Evolutionary conservation across 2,329 filamentous ascomycete genomes (phyloP), one percentile per base, ranked within the genome.

Genomic region (Penicillium hesseltinei): DNA sequence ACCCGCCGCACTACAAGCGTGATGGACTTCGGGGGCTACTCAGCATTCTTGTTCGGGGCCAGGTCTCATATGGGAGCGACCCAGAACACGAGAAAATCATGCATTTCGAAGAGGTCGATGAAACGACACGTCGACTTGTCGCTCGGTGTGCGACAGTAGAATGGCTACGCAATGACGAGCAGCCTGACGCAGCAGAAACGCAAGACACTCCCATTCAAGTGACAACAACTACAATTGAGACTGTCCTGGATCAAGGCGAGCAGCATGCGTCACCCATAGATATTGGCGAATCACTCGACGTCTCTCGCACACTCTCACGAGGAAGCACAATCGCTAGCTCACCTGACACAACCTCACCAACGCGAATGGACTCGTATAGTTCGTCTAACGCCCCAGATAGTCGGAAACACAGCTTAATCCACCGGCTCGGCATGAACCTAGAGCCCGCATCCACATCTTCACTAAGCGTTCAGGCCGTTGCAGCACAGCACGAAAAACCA

Each of bases 1-100:
- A 90, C 52, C 88, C 92, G 21, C 91, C 91, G 1, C 87, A 96
- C 71, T 97, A 99, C 81, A 99, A 97, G 73, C 86, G 87, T 31
- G 85, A 92, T 42, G 93, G 97, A 71, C 84, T 99, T 40, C 78
- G 88, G 39, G 88, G 86, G 60, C 82, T 96, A 25, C 81, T 99
- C 17, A 82, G 82, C 51, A 84, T 95, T 15, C 82, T 97, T 3
- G 81, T 83, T 9, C 85, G 86, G 59, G 90, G 92, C 3, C 80
- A 83, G 35, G 92, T 92, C 84, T 79, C 93, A n/a, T 60, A 67
- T 29, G 77, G 76, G 38, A 72, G 71, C 54, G 73, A 76, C 42
- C 69, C 71, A 13, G 77, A 80, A 54, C 62, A 66, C 17, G 80
- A 80, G 58, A 75, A 69, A 56, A 79, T 79, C 46, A 68, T 74